Evolutionary conservation across 345 rosid genomes (phyloP).

Genomic region (Cardamine occulta): DNA sequence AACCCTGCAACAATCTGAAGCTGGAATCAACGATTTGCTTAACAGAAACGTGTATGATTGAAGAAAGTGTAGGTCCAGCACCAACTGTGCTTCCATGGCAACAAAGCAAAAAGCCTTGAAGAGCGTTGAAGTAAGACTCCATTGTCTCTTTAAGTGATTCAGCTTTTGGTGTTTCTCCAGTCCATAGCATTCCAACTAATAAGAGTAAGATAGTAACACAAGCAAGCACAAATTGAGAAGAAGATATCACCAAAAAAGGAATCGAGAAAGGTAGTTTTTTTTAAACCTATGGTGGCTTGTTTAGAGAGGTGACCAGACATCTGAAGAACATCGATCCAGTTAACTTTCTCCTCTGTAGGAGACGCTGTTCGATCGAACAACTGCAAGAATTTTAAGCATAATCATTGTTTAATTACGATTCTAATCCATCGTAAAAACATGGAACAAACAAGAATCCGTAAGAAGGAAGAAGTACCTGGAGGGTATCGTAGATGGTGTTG

Average conservation of each 20-base stretch:
- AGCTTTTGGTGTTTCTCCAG: constrained; percentile 67
- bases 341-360: constrained; percentile 54
- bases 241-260: background rate
- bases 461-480: background rate
- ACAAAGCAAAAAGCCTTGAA: constrained; percentile 82
- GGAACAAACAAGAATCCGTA: background rate
- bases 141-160: constrained; percentile 73
- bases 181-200: constrained; percentile 94
- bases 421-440: background rate
- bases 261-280: background rate
- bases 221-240: background rate
- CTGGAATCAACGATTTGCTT: constrained; percentile 84
- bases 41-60: constrained; percentile 57
- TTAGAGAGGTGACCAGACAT: constrained; percentile 81
- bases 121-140: constrained; percentile 63
- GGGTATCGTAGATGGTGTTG: constrained; percentile 6
- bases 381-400: constrained; percentile 34
- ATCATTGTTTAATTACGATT: background rate
- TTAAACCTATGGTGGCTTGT: constrained; percentile 81
- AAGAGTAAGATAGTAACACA: background rate
- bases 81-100: constrained; percentile 82
- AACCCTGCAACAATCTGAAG: constrained; percentile 77
- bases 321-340: constrained; percentile 74
- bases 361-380: constrained; percentile 58
- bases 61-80: constrained; percentile 86